Percentiles rank a stretch among this genome's conserved stretches.
These are phyloP conservation scores for Umbelopsis sp. DNA, from an alignment of 192 early-diverging fungal genomes.

Conservation along the genomic window DNA sequence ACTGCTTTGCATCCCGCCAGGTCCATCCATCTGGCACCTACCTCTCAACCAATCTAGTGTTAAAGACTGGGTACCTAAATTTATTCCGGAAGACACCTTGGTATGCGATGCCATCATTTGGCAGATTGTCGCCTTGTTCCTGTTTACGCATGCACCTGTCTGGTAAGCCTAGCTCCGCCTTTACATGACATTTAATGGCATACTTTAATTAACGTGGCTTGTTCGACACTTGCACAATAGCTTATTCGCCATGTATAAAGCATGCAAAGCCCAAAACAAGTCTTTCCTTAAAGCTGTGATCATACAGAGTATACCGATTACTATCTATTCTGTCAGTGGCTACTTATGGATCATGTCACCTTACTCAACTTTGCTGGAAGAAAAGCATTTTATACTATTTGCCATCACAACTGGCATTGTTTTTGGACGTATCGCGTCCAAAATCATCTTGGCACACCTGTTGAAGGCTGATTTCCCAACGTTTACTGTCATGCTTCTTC, in stretches of 20 bases:
- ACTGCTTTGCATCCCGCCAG: conserved; percentile 1
- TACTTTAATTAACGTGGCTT: background rate
- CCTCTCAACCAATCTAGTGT: conserved; percentile 10
- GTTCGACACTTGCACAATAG: background rate
- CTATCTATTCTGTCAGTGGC: conserved; percentile 60
- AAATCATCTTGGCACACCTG: conserved; percentile 90
- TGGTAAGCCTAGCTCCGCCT: conserved; percentile 30
- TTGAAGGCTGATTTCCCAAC: conserved; percentile 82
- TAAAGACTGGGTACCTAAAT: conserved; percentile 21
- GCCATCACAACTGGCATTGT: conserved; percentile 77
- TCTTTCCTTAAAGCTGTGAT: conserved; percentile 61
- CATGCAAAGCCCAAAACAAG: conserved; percentile 56
- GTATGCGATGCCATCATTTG: conserved; percentile 25
- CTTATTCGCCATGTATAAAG: conserved; percentile 42
- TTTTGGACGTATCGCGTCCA: conserved; percentile 86
- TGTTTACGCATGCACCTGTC: conserved; percentile 37
- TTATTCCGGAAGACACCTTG: background rate
- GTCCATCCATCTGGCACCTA: conserved; percentile 26
- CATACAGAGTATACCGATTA: conserved; percentile 66
- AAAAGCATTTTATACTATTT: conserved; percentile 77
- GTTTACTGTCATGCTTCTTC: conserved; percentile 79
- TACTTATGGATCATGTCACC: conserved; percentile 73
- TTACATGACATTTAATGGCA: background rate
- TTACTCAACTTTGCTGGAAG: conserved; percentile 65
- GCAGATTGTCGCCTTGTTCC: conserved; percentile 23